phyloP scores from a whole-genome alignment of 805 yeast species.

The Priceomyces fermenticarens region DNA sequence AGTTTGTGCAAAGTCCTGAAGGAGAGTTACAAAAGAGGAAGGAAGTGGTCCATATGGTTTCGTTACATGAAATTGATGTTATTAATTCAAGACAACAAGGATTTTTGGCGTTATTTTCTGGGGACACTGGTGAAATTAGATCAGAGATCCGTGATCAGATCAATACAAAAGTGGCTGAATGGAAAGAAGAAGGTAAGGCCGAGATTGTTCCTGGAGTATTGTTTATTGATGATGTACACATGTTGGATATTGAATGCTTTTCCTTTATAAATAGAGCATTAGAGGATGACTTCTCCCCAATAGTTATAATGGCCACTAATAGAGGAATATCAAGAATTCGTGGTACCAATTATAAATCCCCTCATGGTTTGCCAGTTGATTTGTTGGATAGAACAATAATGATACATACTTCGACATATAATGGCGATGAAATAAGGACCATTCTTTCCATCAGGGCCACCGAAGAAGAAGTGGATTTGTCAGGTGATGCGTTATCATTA shows the following conservation, averaged over 20 bases:
- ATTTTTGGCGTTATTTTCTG: conserved; percentile 89
- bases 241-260: conserved; percentile 96
- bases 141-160: conserved; percentile 95
- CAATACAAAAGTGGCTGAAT: conserved; percentile 93
- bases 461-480: conserved; percentile 87
- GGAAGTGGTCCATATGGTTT: conserved; percentile 96
- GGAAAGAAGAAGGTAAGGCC: conserved; percentile 99
- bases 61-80: conserved; percentile 95
- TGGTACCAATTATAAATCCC: conserved; percentile 90
- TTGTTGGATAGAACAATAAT: conserved; percentile 90
- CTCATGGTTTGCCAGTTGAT: conserved; percentile 97
- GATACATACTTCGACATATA: conserved; percentile 79
- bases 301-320: conserved; percentile 97
- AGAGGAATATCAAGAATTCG: conserved; percentile 91
- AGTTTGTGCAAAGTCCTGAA: conserved; percentile 97
- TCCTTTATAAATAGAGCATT: conserved; percentile 93
- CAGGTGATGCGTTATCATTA: conserved; percentile 78
- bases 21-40: conserved; percentile 96
- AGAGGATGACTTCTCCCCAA: conserved; percentile 95
- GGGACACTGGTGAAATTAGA: conserved; percentile 97
- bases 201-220: conserved; percentile 96
- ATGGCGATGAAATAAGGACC: conserved; percentile 78
- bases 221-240: conserved; percentile 97
- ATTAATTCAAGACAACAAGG: conserved; percentile 98
- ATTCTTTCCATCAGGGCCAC: conserved; percentile 87